Conservation (phyloP, 495 filamentous ascomycete species). For the Penicillium silybi region DNA sequence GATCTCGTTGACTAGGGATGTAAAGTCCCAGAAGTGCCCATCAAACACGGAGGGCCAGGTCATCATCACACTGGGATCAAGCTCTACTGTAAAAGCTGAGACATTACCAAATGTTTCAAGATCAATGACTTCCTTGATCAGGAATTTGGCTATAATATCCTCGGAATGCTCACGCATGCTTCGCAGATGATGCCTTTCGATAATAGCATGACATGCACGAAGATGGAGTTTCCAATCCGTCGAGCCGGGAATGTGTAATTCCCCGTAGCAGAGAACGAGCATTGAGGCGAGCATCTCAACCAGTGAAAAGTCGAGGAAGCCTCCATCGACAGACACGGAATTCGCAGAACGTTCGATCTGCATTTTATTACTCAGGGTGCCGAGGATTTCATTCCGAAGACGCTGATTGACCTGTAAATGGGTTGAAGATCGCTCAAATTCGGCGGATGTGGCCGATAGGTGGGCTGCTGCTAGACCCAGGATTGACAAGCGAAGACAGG, state of each 20-base stretch:
- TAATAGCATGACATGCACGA: slow-evolving; percentile 14
- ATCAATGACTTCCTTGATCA: slow-evolving; percentile 19
- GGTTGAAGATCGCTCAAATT: slow-evolving; percentile 4
- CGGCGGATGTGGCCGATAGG: slow-evolving; percentile 13
- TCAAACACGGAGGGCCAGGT: background rate
- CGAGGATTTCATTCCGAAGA: slow-evolving; percentile 10
- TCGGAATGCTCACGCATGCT: background rate
- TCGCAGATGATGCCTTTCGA: slow-evolving; percentile 9
- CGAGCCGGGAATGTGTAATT: slow-evolving; percentile 14
- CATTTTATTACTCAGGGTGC: slow-evolving; percentile 7
- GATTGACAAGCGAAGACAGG: slow-evolving; percentile 13
- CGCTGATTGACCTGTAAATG: slow-evolving; percentile 5
- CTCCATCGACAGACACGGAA: background rate
- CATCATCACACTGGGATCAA: background rate
- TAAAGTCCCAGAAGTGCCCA: slow-evolving; percentile 12
- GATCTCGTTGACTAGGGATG: slow-evolving; percentile 9
- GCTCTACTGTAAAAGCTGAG: background rate
- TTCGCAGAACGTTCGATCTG: background rate
- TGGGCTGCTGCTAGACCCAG: slow-evolving; percentile 18
- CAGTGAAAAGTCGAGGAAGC: background rate
- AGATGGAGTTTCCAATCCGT: slow-evolving; percentile 17
- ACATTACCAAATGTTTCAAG: slow-evolving; percentile 13
- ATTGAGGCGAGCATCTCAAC: slow-evolving; percentile 11
- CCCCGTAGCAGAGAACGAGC: slow-evolving; percentile 16
- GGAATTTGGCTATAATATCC: slow-evolving; percentile 3